Evolutionary conservation across 1,139 yeast genomes (phyloP).

Genomic region (Diutina mesorugosa): DNA sequence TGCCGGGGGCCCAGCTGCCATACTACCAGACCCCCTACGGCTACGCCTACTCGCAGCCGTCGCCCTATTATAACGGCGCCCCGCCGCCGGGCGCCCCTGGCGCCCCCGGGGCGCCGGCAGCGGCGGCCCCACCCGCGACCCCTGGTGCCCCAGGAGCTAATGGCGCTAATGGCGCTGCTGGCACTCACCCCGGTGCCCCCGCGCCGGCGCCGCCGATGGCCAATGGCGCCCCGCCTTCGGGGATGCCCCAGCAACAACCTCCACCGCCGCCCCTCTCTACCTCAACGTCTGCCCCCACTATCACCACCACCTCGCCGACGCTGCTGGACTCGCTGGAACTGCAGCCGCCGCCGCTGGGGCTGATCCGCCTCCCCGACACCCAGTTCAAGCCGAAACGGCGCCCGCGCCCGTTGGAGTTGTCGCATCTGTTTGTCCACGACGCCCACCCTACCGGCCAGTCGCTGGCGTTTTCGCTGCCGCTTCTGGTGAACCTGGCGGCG

Average conservation of each 20-base stretch:
- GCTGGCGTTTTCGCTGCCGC: conserved; percentile 1
- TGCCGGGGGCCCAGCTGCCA: neutral
- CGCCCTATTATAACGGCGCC: neutral
- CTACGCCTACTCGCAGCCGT: neutral
- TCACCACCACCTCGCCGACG: neutral
- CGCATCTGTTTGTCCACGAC: conserved; percentile 16
- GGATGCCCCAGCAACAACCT: too few relatives aligned
- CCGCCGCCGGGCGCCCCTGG: neutral
- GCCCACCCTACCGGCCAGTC: neutral
- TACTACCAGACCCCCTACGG: neutral
- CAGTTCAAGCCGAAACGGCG: conserved; percentile 28
- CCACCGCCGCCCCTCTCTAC: neutral
- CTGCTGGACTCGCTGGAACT: neutral
- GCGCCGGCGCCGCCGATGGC: too few relatives aligned
- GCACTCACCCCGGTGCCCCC: neutral
- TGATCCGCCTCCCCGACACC: conserved; percentile 4
- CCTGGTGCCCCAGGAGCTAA: too few relatives aligned
- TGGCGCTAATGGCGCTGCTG: neutral
- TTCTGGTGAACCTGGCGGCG: neutral
- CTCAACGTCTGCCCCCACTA: neutral
- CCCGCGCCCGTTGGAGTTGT: conserved; percentile 29
- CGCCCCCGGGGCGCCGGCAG: neutral
- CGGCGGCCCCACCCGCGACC: neutral
- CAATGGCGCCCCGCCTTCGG: too few relatives aligned
- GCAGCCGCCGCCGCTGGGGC: neutral